Base-by-base conservation (phyloP, 768 basidiomycete species). In the Leucosporidium scottii region DNA sequence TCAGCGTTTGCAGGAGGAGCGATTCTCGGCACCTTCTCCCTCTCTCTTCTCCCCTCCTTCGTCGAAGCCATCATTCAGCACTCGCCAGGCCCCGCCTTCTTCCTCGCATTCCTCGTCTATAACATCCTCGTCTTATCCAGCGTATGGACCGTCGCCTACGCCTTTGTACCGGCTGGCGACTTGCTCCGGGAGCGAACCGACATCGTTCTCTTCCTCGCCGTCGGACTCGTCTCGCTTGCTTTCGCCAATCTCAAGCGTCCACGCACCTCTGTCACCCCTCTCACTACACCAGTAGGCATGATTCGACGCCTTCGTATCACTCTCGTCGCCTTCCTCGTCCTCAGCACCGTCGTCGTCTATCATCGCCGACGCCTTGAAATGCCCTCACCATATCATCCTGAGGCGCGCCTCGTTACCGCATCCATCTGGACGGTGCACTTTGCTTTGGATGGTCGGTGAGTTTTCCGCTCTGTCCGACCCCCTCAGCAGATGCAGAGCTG, bases 391-490 rank as follows among this genome's bases (percentile, higher is more conserved):
- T 59, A 62, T 61, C 28, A 56, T 21, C 36, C 61, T 1, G 48
- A 55, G 4, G 82, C 85, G 21, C 81, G 88, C 36, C 82, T 89
- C n/a, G 80, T 92, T 53, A 87, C 85, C 25, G 86, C 88, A 7
- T 91, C 89, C 4, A 90, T 93, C 34, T 93, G 91, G 91, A 91
- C 92, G 0, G 82, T 94, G 30, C 92, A 94, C 77, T 94, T 94
- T 75, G 92, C 92, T 0, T 80, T 86, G 25, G 85, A 91, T 77
- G 85, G 89, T 70, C 36, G 55, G 44, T 49, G 36, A 13, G 57
- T 56, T 30, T 30, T 18, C 5, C 10, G 23, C 34, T n/a, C n/a
- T n/a, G n/a, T n/a, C n/a, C n/a, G n/a, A n/a, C n/a, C n/a, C n/a
- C n/a, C n/a, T n/a, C n/a, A n/a, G n/a, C n/a, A n/a, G n/a, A n/a